Percentiles rank a stretch among this genome's conserved stretches.
Evolutionary conservation across 257 asterid genomes (phyloP).

Genomic region (Solanum chaucha): DNA sequence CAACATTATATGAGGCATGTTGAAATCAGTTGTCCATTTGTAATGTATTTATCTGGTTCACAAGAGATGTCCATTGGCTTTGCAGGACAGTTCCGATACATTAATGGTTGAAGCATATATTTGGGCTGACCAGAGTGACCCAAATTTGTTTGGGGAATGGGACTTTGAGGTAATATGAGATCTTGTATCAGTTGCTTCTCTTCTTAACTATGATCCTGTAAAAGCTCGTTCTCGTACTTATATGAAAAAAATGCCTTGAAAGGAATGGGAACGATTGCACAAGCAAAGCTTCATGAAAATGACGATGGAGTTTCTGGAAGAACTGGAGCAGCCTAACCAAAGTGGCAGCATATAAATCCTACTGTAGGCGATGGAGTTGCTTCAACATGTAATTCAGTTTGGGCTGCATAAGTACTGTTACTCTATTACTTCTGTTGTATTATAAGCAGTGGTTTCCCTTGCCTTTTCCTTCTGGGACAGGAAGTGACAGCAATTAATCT

Average conservation of each 20-base stretch:
- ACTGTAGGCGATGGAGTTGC: neutral
- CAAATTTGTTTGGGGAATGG: constrained; percentile 63
- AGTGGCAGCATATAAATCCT: constrained; percentile 39
- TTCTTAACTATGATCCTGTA: neutral
- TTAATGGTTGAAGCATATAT: constrained; percentile 45
- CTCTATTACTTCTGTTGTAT: neutral
- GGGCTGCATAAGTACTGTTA: neutral
- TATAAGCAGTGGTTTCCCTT: neutral
- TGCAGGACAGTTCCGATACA: constrained; percentile 54
- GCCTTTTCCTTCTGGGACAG: neutral
- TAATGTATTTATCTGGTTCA: neutral
- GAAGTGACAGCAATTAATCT: too few species aligned
- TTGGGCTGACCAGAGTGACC: constrained; percentile 60
- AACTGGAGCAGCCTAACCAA: constrained; percentile 38
- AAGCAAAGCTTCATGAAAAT: constrained; percentile 50
- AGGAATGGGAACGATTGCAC: constrained; percentile 70
- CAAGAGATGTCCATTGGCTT: neutral
- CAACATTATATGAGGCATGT: neutral
- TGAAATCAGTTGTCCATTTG: neutral
- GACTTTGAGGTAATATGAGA: constrained; percentile 44
- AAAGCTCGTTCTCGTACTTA: neutral
- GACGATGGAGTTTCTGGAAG: constrained; percentile 47
- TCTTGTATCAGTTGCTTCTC: neutral
- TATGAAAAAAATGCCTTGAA: neutral
- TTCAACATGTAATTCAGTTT: neutral